Percentiles rank a stretch among this genome's conserved stretches.
Conservation (phyloP, 352 stramenopile species). For the Globisporangium spinosum region DNA sequence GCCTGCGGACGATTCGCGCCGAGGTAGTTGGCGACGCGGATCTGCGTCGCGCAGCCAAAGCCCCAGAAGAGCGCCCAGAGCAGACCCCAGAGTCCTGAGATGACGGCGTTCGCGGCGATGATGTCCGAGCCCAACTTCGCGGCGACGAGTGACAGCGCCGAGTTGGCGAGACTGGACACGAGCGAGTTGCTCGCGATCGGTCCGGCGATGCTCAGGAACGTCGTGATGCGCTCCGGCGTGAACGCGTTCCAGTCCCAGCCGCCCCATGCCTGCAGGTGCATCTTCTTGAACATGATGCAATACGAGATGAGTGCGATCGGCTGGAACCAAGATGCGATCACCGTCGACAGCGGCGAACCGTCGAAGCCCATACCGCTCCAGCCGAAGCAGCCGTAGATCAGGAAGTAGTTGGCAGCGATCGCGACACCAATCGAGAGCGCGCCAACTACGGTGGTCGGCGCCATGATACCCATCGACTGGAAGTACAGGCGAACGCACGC, state of each 20-base stretch:
- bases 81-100: constrained; percentile 61
- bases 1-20: constrained; percentile 62
- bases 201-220: constrained; percentile 62
- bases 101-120: constrained; percentile 73
- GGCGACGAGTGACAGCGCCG: constrained; percentile 61
- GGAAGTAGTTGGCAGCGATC: constrained; percentile 55
- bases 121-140: constrained; percentile 69
- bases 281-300: constrained; percentile 71
- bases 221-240: constrained; percentile 52
- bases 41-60: constrained; percentile 74
- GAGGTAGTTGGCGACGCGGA: constrained; percentile 73
- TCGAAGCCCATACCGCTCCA: constrained; percentile 69
- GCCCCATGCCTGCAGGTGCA: constrained; percentile 65
- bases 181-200: constrained; percentile 63
- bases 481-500: constrained; percentile 80
- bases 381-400: constrained; percentile 56
- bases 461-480: constrained; percentile 80
- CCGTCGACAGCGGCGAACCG: constrained; percentile 67
- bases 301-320: constrained; percentile 70
- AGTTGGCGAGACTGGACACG: constrained; percentile 72
- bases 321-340: constrained; percentile 81
- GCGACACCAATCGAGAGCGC: constrained; percentile 63
- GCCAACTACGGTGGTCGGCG: constrained; percentile 65
- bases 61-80: constrained; percentile 80
- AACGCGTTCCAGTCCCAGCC: constrained; percentile 64